Evolutionary conservation across 495 filamentous ascomycete species (phyloP).

Genomic region (Oidiodendron maius): DNA sequence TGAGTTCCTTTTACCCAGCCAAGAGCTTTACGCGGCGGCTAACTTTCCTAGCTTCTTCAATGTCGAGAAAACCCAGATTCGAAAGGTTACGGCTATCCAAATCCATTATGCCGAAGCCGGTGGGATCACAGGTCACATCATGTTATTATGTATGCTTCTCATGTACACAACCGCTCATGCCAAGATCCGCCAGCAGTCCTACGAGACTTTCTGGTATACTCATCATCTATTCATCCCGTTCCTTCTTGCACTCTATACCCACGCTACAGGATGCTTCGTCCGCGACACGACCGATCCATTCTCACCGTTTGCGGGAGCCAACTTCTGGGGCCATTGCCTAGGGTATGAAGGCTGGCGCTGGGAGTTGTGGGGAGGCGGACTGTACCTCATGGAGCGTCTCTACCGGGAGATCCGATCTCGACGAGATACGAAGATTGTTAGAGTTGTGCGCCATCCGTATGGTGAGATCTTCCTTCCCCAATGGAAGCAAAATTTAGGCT

Average conservation of each 20-base stretch:
- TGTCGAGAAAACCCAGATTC: slow-evolving; percentile 79
- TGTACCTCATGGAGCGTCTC: slow-evolving; percentile 84
- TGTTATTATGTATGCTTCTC: slow-evolving; percentile 96
- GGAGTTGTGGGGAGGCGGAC: slow-evolving; percentile 80
- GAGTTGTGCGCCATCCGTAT: slow-evolving; percentile 96
- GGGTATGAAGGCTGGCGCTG: slow-evolving; percentile 97
- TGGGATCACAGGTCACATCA: slow-evolving; percentile 94
- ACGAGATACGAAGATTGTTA: slow-evolving; percentile 80
- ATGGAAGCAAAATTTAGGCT: slow-evolving; percentile 16
- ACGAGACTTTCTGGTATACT: slow-evolving; percentile 98
- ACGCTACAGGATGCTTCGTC: slow-evolving; percentile 94
- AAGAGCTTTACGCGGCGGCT: slow-evolving; percentile 16
- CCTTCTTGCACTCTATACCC: slow-evolving; percentile 87
- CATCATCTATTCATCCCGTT: slow-evolving; percentile 98
- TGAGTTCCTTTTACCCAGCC: slow-evolving; percentile 36
- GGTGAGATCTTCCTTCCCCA: slow-evolving; percentile 45
- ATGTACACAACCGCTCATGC: slow-evolving; percentile 97
- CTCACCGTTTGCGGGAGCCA: slow-evolving; percentile 74
- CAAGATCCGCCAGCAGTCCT: slow-evolving; percentile 92
- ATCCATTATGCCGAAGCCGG: slow-evolving; percentile 89
- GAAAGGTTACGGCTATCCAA: slow-evolving; percentile 75
- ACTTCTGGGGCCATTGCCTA: slow-evolving; percentile 90
- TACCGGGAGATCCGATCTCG: slow-evolving; percentile 85
- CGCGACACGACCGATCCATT: slow-evolving; percentile 62
- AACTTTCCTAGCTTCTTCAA: slow-evolving; percentile 75